phyloP scores from a whole-genome alignment of 306 rosid species.

The Trifolium repens region DNA sequence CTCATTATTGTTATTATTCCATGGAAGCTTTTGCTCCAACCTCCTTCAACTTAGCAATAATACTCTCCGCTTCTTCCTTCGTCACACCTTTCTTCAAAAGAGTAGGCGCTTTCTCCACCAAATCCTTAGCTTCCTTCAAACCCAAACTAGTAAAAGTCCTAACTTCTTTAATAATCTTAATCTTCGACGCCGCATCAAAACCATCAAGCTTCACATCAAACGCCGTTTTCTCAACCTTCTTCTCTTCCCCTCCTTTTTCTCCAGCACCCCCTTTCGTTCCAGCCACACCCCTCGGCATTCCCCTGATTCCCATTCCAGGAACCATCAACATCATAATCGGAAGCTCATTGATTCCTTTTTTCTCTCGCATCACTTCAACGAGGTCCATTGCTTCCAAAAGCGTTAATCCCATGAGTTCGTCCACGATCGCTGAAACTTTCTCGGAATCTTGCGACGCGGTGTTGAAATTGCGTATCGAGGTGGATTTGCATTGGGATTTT shows the following conservation, averaged over 20 bases:
- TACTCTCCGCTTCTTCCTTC: constrained; percentile 83
- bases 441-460: constrained; percentile 52
- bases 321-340: constrained; percentile 82
- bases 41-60: constrained; percentile 84
- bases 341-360: constrained; percentile 73
- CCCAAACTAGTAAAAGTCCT: constrained; percentile 87
- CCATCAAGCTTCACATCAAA: constrained; percentile 87
- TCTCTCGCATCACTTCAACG: constrained; percentile 75
- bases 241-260: constrained; percentile 45
- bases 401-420: constrained; percentile 73
- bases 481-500: background rate
- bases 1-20: constrained; percentile 88
- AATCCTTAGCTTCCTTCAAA: constrained; percentile 95
- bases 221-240: constrained; percentile 78
- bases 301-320: constrained; percentile 72
- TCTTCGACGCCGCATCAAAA: constrained; percentile 80
- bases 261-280: constrained; percentile 34
- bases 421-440: constrained; percentile 59
- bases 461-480: constrained; percentile 40
- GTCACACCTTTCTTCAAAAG: constrained; percentile 91
- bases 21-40: constrained; percentile 85
- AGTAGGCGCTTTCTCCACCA: constrained; percentile 89
- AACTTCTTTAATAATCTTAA: constrained; percentile 92
- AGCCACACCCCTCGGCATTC: constrained; percentile 58
- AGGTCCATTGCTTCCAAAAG: constrained; percentile 75